A percentile compares a stretch with the other conserved stretches of the same genome.
phyloP scores from a whole-genome alignment of 352 stramenopile species.

The Pythium sp. region DNA sequence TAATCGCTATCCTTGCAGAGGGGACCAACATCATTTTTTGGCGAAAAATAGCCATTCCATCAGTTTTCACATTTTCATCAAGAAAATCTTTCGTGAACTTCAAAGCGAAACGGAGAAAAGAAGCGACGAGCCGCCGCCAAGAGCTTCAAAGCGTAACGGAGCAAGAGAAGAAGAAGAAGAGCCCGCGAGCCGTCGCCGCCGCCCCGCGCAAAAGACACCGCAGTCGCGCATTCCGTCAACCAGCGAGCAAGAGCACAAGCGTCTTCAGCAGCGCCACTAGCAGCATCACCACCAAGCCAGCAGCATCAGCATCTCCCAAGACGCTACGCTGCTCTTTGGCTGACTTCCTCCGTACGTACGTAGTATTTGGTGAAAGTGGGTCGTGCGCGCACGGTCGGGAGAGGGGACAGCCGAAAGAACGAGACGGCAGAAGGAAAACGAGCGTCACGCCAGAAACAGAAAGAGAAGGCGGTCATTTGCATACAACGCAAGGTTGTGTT shows the following conservation, averaged over 20 bases:
- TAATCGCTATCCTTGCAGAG: no score
- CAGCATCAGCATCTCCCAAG: background rate
- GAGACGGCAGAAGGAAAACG: background rate
- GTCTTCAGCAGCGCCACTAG: background rate
- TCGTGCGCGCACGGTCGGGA: background rate
- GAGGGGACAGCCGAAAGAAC: background rate
- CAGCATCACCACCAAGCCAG: background rate
- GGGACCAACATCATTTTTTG: background rate
- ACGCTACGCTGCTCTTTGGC: slow-evolving; percentile 8
- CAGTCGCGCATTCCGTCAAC: slow-evolving; percentile 5
- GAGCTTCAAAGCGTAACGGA: slow-evolving; percentile 6
- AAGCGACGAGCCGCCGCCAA: background rate
- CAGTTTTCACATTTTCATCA: background rate
- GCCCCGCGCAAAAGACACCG: background rate
- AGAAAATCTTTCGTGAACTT: background rate
- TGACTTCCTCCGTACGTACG: slow-evolving; percentile 7
- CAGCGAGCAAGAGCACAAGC: background rate
- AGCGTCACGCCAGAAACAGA: slow-evolving; percentile 9
- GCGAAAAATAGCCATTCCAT: background rate
- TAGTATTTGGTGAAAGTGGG: background rate
- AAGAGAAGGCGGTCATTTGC: background rate
- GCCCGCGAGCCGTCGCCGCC: background rate
- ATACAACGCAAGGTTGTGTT: background rate
- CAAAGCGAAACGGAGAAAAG: background rate
- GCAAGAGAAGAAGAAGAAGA: background rate